Evolutionary conservation across 202 grass and related monocot species (phyloP).

Genomic region (Cymbopogon flexuosus): DNA sequence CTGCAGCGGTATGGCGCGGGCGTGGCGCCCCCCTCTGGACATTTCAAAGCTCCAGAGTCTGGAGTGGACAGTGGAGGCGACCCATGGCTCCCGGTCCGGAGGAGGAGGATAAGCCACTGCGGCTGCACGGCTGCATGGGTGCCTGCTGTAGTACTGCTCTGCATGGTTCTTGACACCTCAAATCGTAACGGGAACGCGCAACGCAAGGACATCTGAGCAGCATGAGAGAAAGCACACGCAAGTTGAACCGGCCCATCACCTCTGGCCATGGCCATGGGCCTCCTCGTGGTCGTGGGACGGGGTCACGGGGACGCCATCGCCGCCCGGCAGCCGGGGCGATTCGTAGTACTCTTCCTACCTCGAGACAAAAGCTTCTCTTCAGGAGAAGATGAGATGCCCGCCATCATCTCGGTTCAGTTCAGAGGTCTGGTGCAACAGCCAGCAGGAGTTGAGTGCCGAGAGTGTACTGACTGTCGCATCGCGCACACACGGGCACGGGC

Average conservation of each 20-base stretch:
- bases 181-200: not conserved
- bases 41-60: not conserved
- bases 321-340: not conserved
- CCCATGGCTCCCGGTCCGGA: not conserved
- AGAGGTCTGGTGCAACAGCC: not conserved
- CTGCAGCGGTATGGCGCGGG: not conserved
- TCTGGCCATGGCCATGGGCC: not conserved
- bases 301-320: no score
- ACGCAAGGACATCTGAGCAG: not conserved
- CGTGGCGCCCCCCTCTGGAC: no score
- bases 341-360: not conserved
- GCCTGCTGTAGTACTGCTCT: not conserved
- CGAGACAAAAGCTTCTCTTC: conserved; percentile 11
- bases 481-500: not conserved
- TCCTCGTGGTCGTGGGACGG: not conserved
- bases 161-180: conserved; percentile 19
- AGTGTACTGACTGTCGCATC: not conserved
- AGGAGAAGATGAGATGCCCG: not conserved
- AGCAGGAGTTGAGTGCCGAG: no score
- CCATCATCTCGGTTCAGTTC: no score
- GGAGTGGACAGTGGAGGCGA: not conserved
- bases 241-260: conserved; percentile 18
- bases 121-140: not conserved
- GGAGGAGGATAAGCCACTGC: no score
- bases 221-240: conserved; percentile 12